Base-by-base conservation (phyloP, 2,329 filamentous ascomycete genomes). In the Cylindrodendrum hubeiense region DNA sequence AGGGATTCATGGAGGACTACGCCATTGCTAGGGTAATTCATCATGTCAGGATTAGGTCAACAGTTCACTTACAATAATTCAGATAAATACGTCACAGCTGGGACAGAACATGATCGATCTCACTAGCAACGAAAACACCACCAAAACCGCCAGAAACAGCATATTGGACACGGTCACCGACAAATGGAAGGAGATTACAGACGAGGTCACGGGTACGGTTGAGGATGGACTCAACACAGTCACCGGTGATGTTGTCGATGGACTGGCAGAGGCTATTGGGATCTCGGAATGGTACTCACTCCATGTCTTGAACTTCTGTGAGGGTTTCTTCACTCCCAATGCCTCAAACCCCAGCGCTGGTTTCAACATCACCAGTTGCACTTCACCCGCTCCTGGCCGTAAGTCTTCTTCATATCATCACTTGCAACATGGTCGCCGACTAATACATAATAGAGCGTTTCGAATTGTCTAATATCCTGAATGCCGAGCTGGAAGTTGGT, bases 1-100 rank as follows among this genome's bases (percentile, higher is more conserved):
- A 41, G 13, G 53, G 53, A 22, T 56, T 56, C 53, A 56, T 56
- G 39, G 53, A 56, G 13, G 53, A 56, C 13, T 56, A 56, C 43
- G 53, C 53, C 41, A 41, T 56, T 41, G 30, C 43, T 22, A 39
- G 53, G 21, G 53, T 56, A 46, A 2, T 28, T 44, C 41, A 33
- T 30, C 8, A 15, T 24, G 19, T 46, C 21, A 8, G 6, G 3
- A 7, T 21, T 4, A 33, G 26, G 28, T 8, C 5, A 17, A 26
- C 26, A 10, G 13, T 12, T 44, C 19, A 24, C 39, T 56, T 33
- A 56, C 53, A 34, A 19, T 28, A 3, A 1, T 19, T 2, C 21
- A 56, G 53, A 13, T 56, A 4, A 56, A 56, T 41, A 56, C 53
- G 5, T 56, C 41, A 28, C 44, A 44, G 39, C 28, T 56, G 4